Base-by-base conservation (phyloP, 202 grass and related monocot genomes). In the Dendrocalamus latiflorus region DNA sequence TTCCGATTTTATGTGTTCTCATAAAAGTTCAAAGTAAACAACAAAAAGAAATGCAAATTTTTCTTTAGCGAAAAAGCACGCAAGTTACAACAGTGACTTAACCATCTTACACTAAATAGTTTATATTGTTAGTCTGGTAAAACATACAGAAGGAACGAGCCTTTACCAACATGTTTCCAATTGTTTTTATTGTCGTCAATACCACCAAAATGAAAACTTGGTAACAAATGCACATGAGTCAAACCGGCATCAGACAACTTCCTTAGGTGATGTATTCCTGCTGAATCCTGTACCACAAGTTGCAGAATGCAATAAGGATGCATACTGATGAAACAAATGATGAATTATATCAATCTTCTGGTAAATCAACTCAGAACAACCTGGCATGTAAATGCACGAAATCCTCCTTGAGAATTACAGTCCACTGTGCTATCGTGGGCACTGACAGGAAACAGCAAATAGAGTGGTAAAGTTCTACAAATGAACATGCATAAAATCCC, bases 191-290 rank as follows among this genome's bases (percentile, higher is more conserved):
- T 87, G 84, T 97, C 94, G 57, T 97, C 92, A 82, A 97, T 90
- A 82, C 88, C 82, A 55, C 80, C 86, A 88, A 97, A 97, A 79
- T 97, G 92, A 91, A 88, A 97, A 67, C 92, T 91, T 82, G 92
- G 94, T 59, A 97, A 88, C 68, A 97, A 84, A 93, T 97, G 94
- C 45, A 93, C 88, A 89, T 97, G 94, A 74, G 92, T 93, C 65
- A 97, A 88, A 86, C 94, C 94, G 34, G 90, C 92, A 86, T 90
- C 79, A 76, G 88, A 82, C 81, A 97, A 36, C 66, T 88, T 94
- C 72, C 49, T 91, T 56, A 97, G 70, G 71, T 97, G 94, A 30
- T 17, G 37, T 57, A 88, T 77, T 61, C 92, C 92, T 76, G 75
- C 81, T 6, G 94, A 94, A 89, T 94, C 88, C 92, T 97, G 86